phyloP scores from a whole-genome alignment of 164 flowering plant species.

The Magnolia officinalis region DNA sequence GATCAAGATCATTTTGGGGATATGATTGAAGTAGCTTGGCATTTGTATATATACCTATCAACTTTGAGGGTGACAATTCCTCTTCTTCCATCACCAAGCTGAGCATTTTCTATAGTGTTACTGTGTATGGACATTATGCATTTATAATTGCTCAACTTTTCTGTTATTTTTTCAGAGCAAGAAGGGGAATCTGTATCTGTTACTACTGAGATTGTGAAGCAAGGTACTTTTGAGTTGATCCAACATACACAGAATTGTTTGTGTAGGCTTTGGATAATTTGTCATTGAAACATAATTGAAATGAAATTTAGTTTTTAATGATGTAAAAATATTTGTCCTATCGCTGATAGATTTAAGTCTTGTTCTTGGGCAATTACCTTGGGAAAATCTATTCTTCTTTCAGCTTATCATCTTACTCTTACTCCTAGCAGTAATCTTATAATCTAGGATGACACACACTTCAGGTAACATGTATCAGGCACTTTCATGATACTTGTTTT shows the following conservation, averaged over 20 bases:
- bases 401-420: neutral
- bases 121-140: constrained; percentile 1
- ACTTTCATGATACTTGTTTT: neutral
- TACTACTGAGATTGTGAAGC: constrained; percentile 52
- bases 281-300: too few relatives aligned
- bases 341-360: neutral
- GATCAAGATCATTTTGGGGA: too few relatives aligned
- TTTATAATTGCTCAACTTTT: neutral
- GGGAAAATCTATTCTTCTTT: neutral
- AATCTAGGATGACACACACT: neutral
- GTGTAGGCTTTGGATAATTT: neutral
- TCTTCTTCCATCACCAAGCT: constrained; percentile 2
- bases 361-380: neutral
- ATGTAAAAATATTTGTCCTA: neutral
- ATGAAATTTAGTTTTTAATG: neutral
- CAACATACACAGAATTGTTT: neutral
- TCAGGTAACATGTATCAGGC: neutral
- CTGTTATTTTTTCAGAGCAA: constrained; percentile 49
- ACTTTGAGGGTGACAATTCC: constrained; percentile 70
- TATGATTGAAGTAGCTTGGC: constrained; percentile 23
- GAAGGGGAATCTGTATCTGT: constrained; percentile 76
- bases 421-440: neutral
- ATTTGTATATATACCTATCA: constrained; percentile 76
- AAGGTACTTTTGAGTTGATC: constrained; percentile 42
- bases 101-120: neutral